These are phyloP conservation scores for Alloascoidea africana DNA, from an alignment of 805 yeast species.

Conservation along the genomic window DNA sequence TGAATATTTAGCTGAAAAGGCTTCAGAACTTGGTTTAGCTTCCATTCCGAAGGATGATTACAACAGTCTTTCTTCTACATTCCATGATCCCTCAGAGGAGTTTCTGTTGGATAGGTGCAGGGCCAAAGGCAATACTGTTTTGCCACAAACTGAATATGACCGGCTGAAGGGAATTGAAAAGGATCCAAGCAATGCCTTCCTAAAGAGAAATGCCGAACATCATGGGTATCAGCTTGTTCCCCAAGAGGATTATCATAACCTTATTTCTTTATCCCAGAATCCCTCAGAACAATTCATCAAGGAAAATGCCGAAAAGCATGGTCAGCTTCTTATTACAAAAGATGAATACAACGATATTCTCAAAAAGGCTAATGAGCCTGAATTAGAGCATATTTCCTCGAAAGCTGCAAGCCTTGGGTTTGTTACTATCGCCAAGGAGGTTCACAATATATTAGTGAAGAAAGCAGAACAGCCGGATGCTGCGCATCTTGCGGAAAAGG, in stretches of 20 bases:
- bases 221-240: not conserved
- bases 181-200: not conserved
- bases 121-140: not conserved
- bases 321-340: constrained; percentile 9
- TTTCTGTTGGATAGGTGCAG: not conserved
- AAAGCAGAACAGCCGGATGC: constrained; percentile 1
- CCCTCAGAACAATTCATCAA: constrained; percentile 20
- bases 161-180: not conserved
- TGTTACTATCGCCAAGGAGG: not conserved
- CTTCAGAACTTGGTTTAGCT: constrained; percentile 18
- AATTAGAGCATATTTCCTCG: constrained; percentile 4
- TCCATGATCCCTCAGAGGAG: not conserved
- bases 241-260: not conserved
- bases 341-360: constrained; percentile 9
- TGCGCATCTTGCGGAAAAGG: constrained; percentile 4
- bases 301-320: constrained; percentile 10
- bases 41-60: constrained; percentile 3
- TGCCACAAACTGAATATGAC: not conserved
- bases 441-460: not conserved
- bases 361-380: constrained; percentile 4
- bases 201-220: constrained; percentile 14
- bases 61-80: not conserved
- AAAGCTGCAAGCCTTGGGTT: constrained; percentile 12
- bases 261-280: not conserved
- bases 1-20: constrained; percentile 9